phyloP scores from a whole-genome alignment of 495 filamentous ascomycete genomes.

The Penicillium arizonense region DNA sequence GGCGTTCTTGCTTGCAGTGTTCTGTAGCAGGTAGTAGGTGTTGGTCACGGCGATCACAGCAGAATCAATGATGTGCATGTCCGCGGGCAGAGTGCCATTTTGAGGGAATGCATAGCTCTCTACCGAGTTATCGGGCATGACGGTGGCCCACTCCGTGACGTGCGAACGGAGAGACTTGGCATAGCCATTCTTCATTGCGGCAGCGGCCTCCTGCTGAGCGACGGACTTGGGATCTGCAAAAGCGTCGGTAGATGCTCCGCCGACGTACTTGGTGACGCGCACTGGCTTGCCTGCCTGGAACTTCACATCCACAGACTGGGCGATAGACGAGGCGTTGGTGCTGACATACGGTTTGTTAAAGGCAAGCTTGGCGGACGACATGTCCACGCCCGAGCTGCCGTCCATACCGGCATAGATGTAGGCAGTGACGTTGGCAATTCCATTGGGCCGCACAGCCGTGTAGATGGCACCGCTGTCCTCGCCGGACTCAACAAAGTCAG shows the following conservation, averaged over 20 bases:
- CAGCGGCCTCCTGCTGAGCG: conserved; percentile 45
- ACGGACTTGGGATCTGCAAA: conserved; percentile 51
- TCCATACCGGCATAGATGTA: conserved; percentile 54
- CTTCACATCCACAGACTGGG: conserved; percentile 49
- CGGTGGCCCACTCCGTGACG: conserved; percentile 52
- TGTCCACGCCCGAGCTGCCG: conserved; percentile 43
- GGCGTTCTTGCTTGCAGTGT: conserved; percentile 56
- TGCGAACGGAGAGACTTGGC: conserved; percentile 46
- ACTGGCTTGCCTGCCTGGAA: conserved; percentile 49
- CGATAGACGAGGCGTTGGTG: conserved; percentile 59
- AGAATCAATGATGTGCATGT: conserved; percentile 56
- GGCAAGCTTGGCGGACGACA: conserved; percentile 42
- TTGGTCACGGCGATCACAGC: conserved; percentile 66
- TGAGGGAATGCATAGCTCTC: conserved; percentile 56
- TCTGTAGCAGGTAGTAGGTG: conserved; percentile 69
- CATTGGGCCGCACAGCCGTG: conserved; percentile 57
- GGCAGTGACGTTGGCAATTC: conserved; percentile 55
- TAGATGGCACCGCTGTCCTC: conserved; percentile 50
- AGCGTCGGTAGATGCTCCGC: conserved; percentile 60
- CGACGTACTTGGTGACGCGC: conserved; percentile 57
- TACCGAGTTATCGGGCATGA: conserved; percentile 56
- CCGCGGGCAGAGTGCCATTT: conserved; percentile 60
- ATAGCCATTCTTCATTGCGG: conserved; percentile 46
- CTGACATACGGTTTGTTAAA: conserved; percentile 46
- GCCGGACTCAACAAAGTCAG: conserved; percentile 52